phyloP scores from a whole-genome alignment of 306 rosid species.

The Cucumis cinereus region DNA sequence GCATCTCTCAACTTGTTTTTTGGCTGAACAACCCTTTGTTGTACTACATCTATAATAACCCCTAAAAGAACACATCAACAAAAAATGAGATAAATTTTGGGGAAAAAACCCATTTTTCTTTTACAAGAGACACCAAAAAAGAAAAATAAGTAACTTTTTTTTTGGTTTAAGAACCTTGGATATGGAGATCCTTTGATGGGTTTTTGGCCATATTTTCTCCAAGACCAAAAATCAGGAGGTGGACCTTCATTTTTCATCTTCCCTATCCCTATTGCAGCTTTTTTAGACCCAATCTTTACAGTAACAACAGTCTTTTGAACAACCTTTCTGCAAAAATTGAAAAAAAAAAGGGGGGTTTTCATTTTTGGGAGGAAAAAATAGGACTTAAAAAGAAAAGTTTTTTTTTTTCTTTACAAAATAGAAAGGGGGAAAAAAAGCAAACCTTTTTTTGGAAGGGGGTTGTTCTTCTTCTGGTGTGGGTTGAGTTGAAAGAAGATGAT shows the following conservation, averaged over 20 bases:
- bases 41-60: constrained; percentile 87
- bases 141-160: background rate
- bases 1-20: constrained; percentile 90
- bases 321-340: constrained; percentile 29
- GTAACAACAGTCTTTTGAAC: constrained; percentile 57
- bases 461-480: background rate
- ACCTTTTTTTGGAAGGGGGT: background rate
- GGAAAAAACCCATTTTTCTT: background rate
- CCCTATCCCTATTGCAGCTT: constrained; percentile 39
- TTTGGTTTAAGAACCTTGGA: constrained; percentile 46
- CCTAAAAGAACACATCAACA: constrained; percentile 18
- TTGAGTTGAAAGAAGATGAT: background rate
- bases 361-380: background rate
- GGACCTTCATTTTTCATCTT: constrained; percentile 79
- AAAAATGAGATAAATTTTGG: background rate
- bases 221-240: constrained; percentile 88
- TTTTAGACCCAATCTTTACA: constrained; percentile 53
- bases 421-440: background rate
- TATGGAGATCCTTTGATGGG: constrained; percentile 92
- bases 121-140: background rate
- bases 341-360: background rate
- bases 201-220: constrained; percentile 98
- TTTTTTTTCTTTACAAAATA: no score
- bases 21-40: constrained; percentile 86
- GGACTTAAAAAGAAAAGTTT: background rate